Percentiles rank a stretch among this genome's conserved stretches.
Evolutionary conservation across 768 basidiomycete species (phyloP).

Genomic region (Crassisporium funariophilum): DNA sequence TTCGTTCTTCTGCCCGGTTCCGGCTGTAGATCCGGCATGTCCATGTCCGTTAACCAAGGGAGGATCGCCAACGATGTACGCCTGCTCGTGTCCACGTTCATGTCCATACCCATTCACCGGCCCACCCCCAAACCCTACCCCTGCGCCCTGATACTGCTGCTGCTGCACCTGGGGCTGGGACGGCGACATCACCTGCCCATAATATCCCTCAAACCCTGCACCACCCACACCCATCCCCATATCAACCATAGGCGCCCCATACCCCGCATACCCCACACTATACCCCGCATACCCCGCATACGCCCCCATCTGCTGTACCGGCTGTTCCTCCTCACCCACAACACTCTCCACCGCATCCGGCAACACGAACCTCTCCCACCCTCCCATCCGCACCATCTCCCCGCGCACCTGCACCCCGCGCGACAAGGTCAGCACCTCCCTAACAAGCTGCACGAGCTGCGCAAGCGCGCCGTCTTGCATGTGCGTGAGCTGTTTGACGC

Average conservation of each 20-base stretch:
- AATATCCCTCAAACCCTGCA: no score
- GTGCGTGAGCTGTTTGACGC: constrained; percentile 69
- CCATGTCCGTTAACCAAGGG: background rate
- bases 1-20: no score
- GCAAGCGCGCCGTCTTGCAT: no score
- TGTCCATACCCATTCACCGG: constrained; percentile 2
- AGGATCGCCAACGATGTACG: no score
- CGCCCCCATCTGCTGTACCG: constrained; percentile 5
- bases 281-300: constrained; percentile 50
- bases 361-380: constrained; percentile 64
- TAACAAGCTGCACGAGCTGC: no score
- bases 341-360: constrained; percentile 60
- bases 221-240: background rate
- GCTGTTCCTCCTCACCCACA: constrained; percentile 33
- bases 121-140: no score
- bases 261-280: constrained; percentile 42
- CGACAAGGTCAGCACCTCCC: constrained; percentile 70
- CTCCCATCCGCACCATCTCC: constrained; percentile 68
- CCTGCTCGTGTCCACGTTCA: no score
- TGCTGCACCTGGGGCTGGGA: no score
- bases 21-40: background rate
- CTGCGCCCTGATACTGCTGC: no score
- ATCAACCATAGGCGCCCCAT: background rate
- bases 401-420: constrained; percentile 67
- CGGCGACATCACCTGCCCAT: no score